Conservation (phyloP, 1,284 basidiomycete genomes). For the Wolfiporia cocos region DNA sequence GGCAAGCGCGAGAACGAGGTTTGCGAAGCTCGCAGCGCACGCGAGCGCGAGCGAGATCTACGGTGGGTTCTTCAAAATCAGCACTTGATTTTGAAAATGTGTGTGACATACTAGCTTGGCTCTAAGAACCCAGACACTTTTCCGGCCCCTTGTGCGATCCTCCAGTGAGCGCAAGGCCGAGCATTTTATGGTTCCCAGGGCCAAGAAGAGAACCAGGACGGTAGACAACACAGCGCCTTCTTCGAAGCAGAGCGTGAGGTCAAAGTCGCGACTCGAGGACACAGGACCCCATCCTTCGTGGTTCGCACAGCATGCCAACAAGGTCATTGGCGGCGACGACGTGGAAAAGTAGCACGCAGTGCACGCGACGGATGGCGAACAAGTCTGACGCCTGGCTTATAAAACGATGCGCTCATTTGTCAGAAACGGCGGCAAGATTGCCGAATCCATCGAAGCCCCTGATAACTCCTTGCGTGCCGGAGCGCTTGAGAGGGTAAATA, state of each 20-base stretch:
- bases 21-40: slow-evolving; percentile 33
- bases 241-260: slow-evolving; percentile 83
- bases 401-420: no score
- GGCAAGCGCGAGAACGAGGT: slow-evolving; percentile 29
- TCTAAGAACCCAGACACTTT: slow-evolving; percentile 44
- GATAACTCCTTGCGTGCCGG: no score
- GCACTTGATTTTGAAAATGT: background rate
- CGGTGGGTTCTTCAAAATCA: background rate
- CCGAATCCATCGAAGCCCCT: no score
- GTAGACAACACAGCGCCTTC: slow-evolving; percentile 59
- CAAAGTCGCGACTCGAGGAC: slow-evolving; percentile 63
- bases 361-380: slow-evolving; percentile 22
- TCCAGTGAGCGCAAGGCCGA: slow-evolving; percentile 24
- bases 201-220: slow-evolving; percentile 42
- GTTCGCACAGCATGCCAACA: slow-evolving; percentile 34
- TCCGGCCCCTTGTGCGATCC: slow-evolving; percentile 23
- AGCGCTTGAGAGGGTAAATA: no score
- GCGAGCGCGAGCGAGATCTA: slow-evolving; percentile 43
- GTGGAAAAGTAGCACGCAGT: slow-evolving; percentile 23
- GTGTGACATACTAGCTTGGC: slow-evolving; percentile 55
- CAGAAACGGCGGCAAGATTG: no score
- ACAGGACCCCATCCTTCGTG: slow-evolving; percentile 60
- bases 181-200: slow-evolving; percentile 35
- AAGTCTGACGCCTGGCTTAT: no score
- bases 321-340: slow-evolving; percentile 12